Conservation (phyloP, 805 yeast species). For the Wickerhamomyces pijperi region DNA sequence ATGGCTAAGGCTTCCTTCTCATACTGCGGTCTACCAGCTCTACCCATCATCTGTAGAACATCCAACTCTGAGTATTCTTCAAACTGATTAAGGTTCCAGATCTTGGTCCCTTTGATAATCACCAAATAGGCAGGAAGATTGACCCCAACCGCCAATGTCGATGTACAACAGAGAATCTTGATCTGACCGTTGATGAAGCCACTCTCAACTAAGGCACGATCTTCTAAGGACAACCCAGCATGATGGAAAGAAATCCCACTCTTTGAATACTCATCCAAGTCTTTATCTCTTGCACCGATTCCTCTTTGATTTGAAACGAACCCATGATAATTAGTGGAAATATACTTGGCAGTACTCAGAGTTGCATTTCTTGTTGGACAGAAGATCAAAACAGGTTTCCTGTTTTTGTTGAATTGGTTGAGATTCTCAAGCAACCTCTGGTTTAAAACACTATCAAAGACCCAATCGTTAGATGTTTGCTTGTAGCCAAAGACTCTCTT, state of each 20-base stretch:
- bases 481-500: constrained; percentile 33
- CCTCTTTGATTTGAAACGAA: neutral
- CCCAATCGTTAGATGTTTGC: constrained; percentile 32
- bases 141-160: constrained; percentile 52
- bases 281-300: constrained; percentile 16
- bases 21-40: constrained; percentile 54
- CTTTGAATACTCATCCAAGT: constrained; percentile 14
- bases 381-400: constrained; percentile 36
- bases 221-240: constrained; percentile 41
- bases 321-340: constrained; percentile 15
- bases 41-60: constrained; percentile 51
- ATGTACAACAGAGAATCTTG: constrained; percentile 40
- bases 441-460: constrained; percentile 34
- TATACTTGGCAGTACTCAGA: constrained; percentile 31
- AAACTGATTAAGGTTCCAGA: constrained; percentile 39
- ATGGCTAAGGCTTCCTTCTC: constrained; percentile 38
- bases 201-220: constrained; percentile 34
- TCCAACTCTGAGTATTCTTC: constrained; percentile 46
- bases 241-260: constrained; percentile 44
- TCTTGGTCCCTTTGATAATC: constrained; percentile 50
- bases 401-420: constrained; percentile 22
- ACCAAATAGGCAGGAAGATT: constrained; percentile 53
- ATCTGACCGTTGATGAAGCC: constrained; percentile 31
- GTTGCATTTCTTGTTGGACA: constrained; percentile 44
- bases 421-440: constrained; percentile 30